These are phyloP conservation scores for Kodamaea restingae DNA, from an alignment of 805 yeast species.

Conservation along the genomic window DNA sequence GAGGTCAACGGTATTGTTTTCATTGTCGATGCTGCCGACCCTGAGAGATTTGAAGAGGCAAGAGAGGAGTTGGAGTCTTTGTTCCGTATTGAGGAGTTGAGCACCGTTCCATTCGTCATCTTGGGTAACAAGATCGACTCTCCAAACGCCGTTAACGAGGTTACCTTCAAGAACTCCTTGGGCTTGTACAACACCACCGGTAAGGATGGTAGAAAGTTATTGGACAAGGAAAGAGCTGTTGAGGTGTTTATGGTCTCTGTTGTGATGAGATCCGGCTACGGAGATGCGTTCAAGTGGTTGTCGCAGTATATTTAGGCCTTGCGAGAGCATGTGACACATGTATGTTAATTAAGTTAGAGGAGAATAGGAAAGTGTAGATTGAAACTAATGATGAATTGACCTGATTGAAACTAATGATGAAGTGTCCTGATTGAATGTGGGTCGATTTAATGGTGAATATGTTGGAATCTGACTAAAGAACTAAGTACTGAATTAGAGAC, in stretches of 20 bases:
- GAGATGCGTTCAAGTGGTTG: slow-evolving; percentile 97
- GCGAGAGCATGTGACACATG: not conserved
- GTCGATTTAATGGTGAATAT: too few relatives aligned
- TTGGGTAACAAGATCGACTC: slow-evolving; percentile 97
- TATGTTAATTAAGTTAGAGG: not conserved
- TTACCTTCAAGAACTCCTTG: slow-evolving; percentile 85
- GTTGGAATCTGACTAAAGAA: too few relatives aligned
- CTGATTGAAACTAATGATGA: too few relatives aligned
- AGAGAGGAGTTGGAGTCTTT: slow-evolving; percentile 92
- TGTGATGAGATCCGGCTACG: slow-evolving; percentile 97
- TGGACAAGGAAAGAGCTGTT: slow-evolving; percentile 79
- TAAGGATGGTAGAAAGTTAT: slow-evolving; percentile 61
- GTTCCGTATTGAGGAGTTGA: slow-evolving; percentile 87
- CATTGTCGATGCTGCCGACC: slow-evolving; percentile 95
- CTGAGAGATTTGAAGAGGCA: slow-evolving; percentile 91
- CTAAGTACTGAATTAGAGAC: too few relatives aligned
- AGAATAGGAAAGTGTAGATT: too few relatives aligned
- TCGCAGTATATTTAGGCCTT: slow-evolving; percentile 78
- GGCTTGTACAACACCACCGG: slow-evolving; percentile 90
- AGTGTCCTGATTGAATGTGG: too few relatives aligned
- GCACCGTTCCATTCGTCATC: slow-evolving; percentile 84
- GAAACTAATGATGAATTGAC: too few relatives aligned
- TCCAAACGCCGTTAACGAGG: slow-evolving; percentile 90
- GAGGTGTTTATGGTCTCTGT: slow-evolving; percentile 98
- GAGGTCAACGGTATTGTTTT: slow-evolving; percentile 97